Evolutionary conservation across 371 early-diverging fungal species (phyloP).

Genomic region (Saksenaea vasiformis): DNA sequence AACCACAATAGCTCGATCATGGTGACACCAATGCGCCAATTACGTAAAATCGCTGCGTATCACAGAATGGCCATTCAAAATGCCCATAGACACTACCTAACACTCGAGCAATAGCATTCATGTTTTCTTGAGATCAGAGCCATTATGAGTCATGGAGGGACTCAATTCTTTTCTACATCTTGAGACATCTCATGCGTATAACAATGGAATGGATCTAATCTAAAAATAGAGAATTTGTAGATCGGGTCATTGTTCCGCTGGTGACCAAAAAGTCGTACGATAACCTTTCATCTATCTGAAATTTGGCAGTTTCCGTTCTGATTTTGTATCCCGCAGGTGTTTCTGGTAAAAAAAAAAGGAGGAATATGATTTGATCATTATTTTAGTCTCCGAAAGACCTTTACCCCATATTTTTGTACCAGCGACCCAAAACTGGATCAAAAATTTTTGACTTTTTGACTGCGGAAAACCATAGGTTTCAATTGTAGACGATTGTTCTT

Average conservation of each 20-base stretch:
- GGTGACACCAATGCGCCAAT: not conserved
- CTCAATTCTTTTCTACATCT: not conserved
- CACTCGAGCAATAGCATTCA: not conserved
- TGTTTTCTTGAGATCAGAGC: not conserved
- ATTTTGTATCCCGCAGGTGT: not conserved
- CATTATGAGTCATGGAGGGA: not conserved
- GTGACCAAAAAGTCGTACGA: constrained; percentile 1
- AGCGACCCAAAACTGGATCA: not conserved
- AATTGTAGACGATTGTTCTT: no score
- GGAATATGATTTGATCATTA: not conserved
- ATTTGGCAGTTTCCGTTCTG: not conserved
- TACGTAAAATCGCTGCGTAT: not conserved
- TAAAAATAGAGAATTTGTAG: constrained; percentile 2
- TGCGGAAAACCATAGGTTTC: not conserved
- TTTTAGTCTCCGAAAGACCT: not conserved
- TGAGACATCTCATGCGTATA: not conserved
- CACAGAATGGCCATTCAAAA: not conserved
- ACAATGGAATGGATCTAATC: not conserved
- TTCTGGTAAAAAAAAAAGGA: not conserved
- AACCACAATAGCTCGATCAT: not conserved
- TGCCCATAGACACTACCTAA: no score
- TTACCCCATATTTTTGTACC: constrained; percentile 3
- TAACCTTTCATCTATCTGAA: not conserved
- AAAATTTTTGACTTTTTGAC: not conserved
- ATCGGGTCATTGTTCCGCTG: constrained; percentile 4